phyloP scores from a whole-genome alignment of 1,284 basidiomycete species.

The Mixia osmundae region DNA sequence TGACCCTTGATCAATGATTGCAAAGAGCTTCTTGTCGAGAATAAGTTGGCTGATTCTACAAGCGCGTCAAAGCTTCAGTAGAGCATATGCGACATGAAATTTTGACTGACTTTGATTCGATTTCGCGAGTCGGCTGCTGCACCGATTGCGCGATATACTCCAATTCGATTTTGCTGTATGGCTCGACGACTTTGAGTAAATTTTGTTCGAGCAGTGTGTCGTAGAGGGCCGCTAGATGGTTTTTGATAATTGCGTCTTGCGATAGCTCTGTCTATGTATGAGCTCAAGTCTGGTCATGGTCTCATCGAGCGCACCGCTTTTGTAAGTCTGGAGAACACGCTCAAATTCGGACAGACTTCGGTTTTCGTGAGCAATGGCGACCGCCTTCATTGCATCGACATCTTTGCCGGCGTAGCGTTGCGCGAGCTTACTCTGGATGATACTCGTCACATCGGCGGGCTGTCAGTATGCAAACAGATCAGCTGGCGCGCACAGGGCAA shows the following conservation, averaged over 20 bases:
- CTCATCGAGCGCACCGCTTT: conserved; percentile 35
- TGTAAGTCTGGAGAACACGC: conserved; percentile 61
- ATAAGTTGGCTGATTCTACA: conserved; percentile 87
- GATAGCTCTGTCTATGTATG: conserved; percentile 70
- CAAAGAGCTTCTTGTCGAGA: conserved; percentile 77
- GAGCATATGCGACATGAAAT: conserved; percentile 1
- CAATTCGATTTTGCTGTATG: conserved; percentile 78
- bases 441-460: conserved; percentile 76
- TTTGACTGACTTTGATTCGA: conserved; percentile 62
- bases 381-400: conserved; percentile 83
- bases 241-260: conserved; percentile 77
- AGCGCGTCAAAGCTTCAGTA: not conserved
- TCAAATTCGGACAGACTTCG: conserved; percentile 77
- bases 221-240: conserved; percentile 75
- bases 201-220: conserved; percentile 93
- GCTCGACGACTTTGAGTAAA: conserved; percentile 77
- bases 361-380: conserved; percentile 78
- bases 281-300: no score
- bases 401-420: conserved; percentile 54
- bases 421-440: conserved; percentile 67
- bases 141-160: conserved; percentile 71
- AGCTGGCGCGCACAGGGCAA: not conserved
- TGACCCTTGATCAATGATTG: conserved; percentile 81
- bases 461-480: conserved; percentile 20
- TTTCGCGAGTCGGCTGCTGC: conserved; percentile 67